Percentiles rank a stretch among this genome's conserved stretches.
Conservation (phyloP, 176 grass and related monocot genomes). For the Zoysia pacifica region DNA sequence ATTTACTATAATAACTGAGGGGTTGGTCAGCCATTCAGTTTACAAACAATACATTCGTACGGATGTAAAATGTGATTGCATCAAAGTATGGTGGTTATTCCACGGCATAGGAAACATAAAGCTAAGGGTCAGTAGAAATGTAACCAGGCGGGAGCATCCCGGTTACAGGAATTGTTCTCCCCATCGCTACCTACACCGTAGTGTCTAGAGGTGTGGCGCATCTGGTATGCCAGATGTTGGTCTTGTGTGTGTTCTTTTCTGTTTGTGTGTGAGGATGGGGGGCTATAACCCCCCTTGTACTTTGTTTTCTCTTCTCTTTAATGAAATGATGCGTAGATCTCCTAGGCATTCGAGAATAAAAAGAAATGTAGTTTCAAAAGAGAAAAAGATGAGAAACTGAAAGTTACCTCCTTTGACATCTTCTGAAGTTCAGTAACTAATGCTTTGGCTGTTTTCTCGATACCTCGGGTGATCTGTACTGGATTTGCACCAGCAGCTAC, state of each 20-base stretch:
- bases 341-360: not conserved
- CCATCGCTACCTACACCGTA: no score
- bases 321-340: no score
- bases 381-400: not conserved
- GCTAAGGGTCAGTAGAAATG: not conserved
- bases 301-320: no score
- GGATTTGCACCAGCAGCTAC: slow-evolving; percentile 75
- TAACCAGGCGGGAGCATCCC: no score
- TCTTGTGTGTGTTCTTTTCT: no score
- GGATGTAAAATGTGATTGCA: not conserved
- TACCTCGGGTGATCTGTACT: slow-evolving; percentile 59
- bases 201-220: no score
- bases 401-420: slow-evolving; percentile 61
- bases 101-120: not conserved
- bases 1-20: not conserved
- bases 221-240: no score
- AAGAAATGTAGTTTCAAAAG: not conserved
- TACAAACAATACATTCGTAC: not conserved
- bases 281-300: no score
- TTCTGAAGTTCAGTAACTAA: slow-evolving; percentile 48
- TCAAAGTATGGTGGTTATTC: not conserved
- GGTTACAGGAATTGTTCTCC: no score
- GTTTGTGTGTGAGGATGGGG: no score
- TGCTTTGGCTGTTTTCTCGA: slow-evolving; percentile 68
- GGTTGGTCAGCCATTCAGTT: not conserved